These are phyloP conservation scores for Epichloe baconii DNA, from an alignment of 2,329 filamentous ascomycete species.

Conservation along the genomic window DNA sequence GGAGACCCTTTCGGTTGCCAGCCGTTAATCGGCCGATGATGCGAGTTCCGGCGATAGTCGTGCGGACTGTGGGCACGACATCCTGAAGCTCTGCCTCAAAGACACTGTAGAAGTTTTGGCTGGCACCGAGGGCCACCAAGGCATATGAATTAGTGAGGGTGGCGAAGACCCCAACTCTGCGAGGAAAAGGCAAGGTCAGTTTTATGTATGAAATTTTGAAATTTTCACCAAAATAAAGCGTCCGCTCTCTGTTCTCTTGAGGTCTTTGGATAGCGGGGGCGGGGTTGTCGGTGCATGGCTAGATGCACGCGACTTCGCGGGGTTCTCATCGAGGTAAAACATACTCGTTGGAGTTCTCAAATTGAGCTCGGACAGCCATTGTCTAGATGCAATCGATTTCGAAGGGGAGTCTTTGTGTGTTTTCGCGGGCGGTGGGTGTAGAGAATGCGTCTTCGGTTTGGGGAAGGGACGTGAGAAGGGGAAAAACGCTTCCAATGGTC, in stretches of 20 bases:
- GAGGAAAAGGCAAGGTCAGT: not conserved
- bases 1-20: conserved; percentile 90
- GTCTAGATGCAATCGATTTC: conserved; percentile 11
- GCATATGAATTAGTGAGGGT: conserved; percentile 97
- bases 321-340: conserved; percentile 19
- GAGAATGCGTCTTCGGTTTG: not conserved
- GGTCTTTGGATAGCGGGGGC: conserved; percentile 12
- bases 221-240: no score
- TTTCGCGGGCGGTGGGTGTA: not conserved
- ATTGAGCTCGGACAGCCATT: conserved; percentile 61
- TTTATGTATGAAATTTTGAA: not conserved
- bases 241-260: not conserved
- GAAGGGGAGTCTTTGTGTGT: not conserved
- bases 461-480: not conserved
- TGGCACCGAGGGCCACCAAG: conserved; percentile 84
- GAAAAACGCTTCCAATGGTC: not conserved
- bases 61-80: conserved; percentile 91
- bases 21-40: conserved; percentile 94
- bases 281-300: conserved; percentile 8
- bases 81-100: conserved; percentile 98
- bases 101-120: conserved; percentile 98
- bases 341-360: conserved; percentile 87
- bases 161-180: conserved; percentile 87
- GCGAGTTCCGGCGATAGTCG: conserved; percentile 89
- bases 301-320: not conserved